A percentile compares a stretch with the other conserved stretches of the same genome.
Conservation (phyloP, 2,329 filamentous ascomycete genomes). For the Claviceps paspali region DNA sequence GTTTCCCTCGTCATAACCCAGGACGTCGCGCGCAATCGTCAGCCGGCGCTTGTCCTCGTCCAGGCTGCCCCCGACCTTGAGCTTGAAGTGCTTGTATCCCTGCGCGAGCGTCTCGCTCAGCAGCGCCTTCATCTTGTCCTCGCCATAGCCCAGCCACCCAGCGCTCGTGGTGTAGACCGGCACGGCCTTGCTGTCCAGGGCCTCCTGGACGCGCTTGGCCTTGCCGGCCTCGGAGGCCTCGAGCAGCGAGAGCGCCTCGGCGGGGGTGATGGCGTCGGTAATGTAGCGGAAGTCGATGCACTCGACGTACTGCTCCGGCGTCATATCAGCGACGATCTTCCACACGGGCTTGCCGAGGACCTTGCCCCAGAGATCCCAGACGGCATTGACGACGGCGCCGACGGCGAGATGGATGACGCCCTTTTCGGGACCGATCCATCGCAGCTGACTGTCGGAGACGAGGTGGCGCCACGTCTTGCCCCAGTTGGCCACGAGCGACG, state of each 20-base stretch:
- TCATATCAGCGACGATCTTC: constrained; percentile 82
- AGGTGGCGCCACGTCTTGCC: constrained; percentile 81
- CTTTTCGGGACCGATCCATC: constrained; percentile 91
- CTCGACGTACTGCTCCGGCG: constrained; percentile 67
- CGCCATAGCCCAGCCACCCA: constrained; percentile 81
- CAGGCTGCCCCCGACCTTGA: constrained; percentile 68
- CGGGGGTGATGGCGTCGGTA: constrained; percentile 77
- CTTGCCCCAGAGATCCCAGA: constrained; percentile 96
- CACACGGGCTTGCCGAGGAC: constrained; percentile 74
- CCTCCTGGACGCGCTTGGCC: constrained; percentile 55
- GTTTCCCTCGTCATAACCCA: constrained; percentile 71
- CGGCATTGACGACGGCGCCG: constrained; percentile 74
- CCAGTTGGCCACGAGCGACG: constrained; percentile 66
- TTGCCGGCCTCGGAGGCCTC: constrained; percentile 52
- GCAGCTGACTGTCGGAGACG: constrained; percentile 78
- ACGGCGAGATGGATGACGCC: constrained; percentile 87
- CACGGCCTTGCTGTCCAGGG: constrained; percentile 57
- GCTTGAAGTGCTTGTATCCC: constrained; percentile 77
- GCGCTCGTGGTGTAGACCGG: constrained; percentile 84
- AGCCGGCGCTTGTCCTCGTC: constrained; percentile 58
- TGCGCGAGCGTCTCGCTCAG: constrained; percentile 58
- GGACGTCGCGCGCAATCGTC: constrained; percentile 59
- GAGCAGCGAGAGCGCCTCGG: constrained; percentile 63
- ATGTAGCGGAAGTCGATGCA: constrained; percentile 95
- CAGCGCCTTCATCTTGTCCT: constrained; percentile 70